phyloP scores from a whole-genome alignment of 345 rosid genomes.

The Citrus maxima region DNA sequence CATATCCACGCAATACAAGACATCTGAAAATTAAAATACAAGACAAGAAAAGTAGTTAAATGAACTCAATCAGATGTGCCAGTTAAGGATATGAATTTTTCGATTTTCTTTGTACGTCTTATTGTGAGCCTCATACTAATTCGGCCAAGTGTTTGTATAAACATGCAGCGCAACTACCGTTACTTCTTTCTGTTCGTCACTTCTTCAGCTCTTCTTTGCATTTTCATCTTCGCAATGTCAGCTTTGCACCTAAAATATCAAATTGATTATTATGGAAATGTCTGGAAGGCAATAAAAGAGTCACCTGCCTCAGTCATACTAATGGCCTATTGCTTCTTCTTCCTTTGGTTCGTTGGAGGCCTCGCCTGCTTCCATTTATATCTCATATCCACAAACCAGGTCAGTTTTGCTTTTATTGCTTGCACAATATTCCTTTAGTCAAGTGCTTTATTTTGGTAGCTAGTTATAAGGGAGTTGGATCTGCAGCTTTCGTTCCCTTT shows the following conservation, averaged over 20 bases:
- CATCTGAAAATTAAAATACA: not conserved
- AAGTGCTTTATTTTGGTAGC: not conserved
- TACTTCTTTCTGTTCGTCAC: conserved; percentile 53
- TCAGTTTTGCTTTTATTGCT: conserved; percentile 15
- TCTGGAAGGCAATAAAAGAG: conserved; percentile 50
- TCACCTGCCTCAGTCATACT: conserved; percentile 46
- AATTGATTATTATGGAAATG: conserved; percentile 30
- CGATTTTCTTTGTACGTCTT: not conserved
- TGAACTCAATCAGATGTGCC: not conserved
- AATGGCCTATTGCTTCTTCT: conserved; percentile 48
- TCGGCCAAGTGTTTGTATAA: not conserved
- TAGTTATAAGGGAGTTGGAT: not conserved
- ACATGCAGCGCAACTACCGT: conserved; percentile 57
- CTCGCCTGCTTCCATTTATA: conserved; percentile 56
- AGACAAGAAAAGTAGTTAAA: not conserved
- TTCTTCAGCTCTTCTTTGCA: conserved; percentile 50
- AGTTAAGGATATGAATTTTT: not conserved
- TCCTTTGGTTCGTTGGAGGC: conserved; percentile 58
- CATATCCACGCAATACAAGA: not conserved
- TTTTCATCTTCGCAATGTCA: conserved; percentile 46
- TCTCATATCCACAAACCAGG: conserved; percentile 57
- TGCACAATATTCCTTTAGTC: not conserved
- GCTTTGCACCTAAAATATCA: conserved; percentile 45
- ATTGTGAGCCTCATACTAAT: not conserved
- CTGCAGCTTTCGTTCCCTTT: not conserved